Conservation (phyloP, 768 basidiomycete genomes). For the Chiua virens region DNA sequence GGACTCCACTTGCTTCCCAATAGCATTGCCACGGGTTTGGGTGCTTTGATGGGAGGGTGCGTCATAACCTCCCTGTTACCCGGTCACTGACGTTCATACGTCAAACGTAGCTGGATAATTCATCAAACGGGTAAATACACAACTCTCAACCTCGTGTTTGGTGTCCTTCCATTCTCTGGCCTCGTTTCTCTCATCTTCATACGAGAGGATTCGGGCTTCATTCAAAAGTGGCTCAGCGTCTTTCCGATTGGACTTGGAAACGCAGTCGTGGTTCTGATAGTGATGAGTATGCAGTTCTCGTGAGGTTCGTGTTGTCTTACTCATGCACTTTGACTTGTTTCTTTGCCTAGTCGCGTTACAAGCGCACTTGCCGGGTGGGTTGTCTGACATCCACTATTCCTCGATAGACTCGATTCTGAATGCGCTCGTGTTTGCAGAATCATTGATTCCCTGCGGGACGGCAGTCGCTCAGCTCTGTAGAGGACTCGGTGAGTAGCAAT, state of each 20-base stretch:
- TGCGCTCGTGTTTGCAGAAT: not conserved
- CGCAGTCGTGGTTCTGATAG: slow-evolving; percentile 11
- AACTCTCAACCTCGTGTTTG: slow-evolving; percentile 6
- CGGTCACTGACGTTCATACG: not conserved
- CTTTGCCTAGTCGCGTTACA: slow-evolving; percentile 11
- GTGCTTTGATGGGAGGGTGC: slow-evolving; percentile 11
- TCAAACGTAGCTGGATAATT: slow-evolving; percentile 5
- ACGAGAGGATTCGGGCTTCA: slow-evolving; percentile 5
- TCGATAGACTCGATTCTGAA: not conserved
- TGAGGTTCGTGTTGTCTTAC: not conserved
- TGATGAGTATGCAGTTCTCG: slow-evolving; percentile 3
- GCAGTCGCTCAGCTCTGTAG: slow-evolving; percentile 13
- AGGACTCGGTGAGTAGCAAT: slow-evolving; percentile 6
- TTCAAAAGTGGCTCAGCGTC: slow-evolving; percentile 12
- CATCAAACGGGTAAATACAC: slow-evolving; percentile 13
- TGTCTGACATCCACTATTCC: not conserved
- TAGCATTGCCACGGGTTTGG: slow-evolving; percentile 12
- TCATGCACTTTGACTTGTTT: not conserved
- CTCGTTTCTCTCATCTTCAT: slow-evolving; percentile 9
- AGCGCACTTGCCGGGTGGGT: slow-evolving; percentile 8
- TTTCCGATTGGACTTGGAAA: slow-evolving; percentile 19
- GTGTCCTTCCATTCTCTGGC: slow-evolving; percentile 11
- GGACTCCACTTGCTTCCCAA: slow-evolving; percentile 14
- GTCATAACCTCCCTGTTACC: not conserved
- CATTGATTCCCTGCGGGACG: not conserved